Conservation (phyloP, 169 alveolate species). For the Cryptosporidium ryanae region DNA sequence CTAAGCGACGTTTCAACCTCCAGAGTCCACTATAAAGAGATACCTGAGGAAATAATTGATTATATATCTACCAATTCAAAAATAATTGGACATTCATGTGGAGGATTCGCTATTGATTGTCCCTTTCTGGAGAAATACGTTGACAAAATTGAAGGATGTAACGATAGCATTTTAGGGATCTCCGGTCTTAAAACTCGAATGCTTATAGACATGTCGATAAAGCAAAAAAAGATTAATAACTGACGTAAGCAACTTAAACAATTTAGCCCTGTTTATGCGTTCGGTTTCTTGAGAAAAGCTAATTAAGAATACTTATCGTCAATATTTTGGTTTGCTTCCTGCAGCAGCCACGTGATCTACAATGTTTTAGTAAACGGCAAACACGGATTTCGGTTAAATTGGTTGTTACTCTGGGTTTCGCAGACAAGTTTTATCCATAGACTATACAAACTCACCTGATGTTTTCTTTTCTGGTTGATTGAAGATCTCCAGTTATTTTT, state of each 20-base stretch:
- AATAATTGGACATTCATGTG: constrained; percentile 62
- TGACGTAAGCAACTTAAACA: too few relatives aligned
- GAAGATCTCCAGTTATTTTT: constrained; percentile 30
- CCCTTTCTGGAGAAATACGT: constrained; percentile 44
- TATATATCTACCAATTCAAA: constrained; percentile 10
- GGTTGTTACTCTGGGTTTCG: too few relatives aligned
- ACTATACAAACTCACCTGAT: constrained; percentile 37
- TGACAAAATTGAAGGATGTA: constrained; percentile 41
- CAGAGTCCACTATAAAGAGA: constrained; percentile 40
- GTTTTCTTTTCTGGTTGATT: constrained; percentile 58
- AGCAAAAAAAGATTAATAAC: not conserved
- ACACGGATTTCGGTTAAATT: too few relatives aligned
- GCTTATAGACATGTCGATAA: constrained; percentile 40
- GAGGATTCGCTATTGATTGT: constrained; percentile 67
- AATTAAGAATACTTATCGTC: not conserved
- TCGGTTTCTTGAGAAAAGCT: too few relatives aligned
- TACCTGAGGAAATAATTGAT: constrained; percentile 29
- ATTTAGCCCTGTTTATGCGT: not conserved
- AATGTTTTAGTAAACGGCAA: not conserved
- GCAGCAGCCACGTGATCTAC: constrained; percentile 63
- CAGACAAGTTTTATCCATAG: too few relatives aligned
- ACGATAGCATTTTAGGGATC: constrained; percentile 53
- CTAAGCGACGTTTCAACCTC: constrained; percentile 14
- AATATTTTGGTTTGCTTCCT: constrained; percentile 50
- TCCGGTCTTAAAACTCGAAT: constrained; percentile 14